These are phyloP conservation scores for Citeromyces matritensis DNA, from an alignment of 805 yeast genomes.

Conservation along the genomic window DNA sequence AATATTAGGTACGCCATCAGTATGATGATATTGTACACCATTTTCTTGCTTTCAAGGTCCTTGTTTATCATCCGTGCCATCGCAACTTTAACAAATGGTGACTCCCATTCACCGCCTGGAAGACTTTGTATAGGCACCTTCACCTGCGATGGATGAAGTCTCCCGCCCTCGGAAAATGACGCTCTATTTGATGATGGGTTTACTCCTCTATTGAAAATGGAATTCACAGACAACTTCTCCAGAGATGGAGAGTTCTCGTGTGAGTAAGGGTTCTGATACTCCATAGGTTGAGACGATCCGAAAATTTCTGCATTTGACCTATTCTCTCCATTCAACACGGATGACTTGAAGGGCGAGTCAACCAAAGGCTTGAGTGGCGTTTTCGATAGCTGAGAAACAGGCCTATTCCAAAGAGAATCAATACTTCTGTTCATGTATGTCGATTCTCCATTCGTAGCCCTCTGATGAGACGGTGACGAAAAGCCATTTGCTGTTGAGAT, in stretches of 20 bases:
- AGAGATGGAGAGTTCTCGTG: too few relatives aligned
- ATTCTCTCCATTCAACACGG: too few relatives aligned
- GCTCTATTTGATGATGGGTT: too few relatives aligned
- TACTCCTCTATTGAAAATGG: too few relatives aligned
- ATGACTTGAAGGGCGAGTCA: conserved; percentile 12
- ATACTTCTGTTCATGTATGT: background rate
- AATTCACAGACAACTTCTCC: too few relatives aligned
- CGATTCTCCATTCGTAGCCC: too few relatives aligned
- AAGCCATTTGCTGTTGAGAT: background rate
- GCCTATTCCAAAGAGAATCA: background rate
- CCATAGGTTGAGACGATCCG: too few relatives aligned
- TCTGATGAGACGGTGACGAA: too few relatives aligned
- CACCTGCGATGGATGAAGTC: too few relatives aligned
- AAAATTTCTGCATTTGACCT: too few relatives aligned
- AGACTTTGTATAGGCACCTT: background rate
- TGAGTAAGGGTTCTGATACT: too few relatives aligned
- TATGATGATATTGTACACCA: conserved; percentile 9
- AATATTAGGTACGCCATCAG: background rate
- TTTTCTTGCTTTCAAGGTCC: conserved; percentile 18
- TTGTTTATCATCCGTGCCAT: conserved; percentile 25
- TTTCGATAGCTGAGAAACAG: background rate
- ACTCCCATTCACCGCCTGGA: conserved; percentile 16
- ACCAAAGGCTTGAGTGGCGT: conserved; percentile 16
- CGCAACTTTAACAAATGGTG: conserved; percentile 28
- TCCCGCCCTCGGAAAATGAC: too few relatives aligned